phyloP scores from a whole-genome alignment of 2,329 filamentous ascomycete species.

The Talaromyces marneffei region DNA sequence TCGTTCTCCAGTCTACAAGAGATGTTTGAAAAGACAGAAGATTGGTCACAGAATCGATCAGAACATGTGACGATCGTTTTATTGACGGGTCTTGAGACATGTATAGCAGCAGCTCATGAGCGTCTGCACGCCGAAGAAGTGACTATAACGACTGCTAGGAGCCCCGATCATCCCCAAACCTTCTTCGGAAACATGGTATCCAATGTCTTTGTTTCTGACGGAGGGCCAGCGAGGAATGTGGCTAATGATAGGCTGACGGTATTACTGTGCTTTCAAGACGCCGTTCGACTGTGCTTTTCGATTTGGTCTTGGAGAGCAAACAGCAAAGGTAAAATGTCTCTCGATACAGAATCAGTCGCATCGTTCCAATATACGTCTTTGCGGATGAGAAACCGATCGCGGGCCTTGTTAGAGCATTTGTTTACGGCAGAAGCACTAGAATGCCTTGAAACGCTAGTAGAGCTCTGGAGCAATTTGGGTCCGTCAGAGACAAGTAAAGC shows the following conservation, averaged over 20 bases:
- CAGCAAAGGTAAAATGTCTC: slow-evolving; percentile 37
- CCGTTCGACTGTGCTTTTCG: slow-evolving; percentile 80
- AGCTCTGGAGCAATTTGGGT: slow-evolving; percentile 64
- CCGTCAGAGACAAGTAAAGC: slow-evolving; percentile 46
- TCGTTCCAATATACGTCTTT: slow-evolving; percentile 89
- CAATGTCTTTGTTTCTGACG: slow-evolving; percentile 77
- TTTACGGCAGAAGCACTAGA: slow-evolving; percentile 90
- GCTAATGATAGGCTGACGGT: slow-evolving; percentile 92
- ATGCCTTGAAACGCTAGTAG: slow-evolving; percentile 84
- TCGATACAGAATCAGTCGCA: slow-evolving; percentile 64
- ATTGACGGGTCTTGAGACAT: slow-evolving; percentile 86
- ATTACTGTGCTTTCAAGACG: slow-evolving; percentile 92
- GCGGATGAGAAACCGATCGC: slow-evolving; percentile 81
- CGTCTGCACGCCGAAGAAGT: slow-evolving; percentile 71
- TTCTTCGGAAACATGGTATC: slow-evolving; percentile 95
- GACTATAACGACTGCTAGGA: slow-evolving; percentile 62
- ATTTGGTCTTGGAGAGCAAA: slow-evolving; percentile 90
- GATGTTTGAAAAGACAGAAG: slow-evolving; percentile 37
- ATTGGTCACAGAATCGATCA: slow-evolving; percentile 45
- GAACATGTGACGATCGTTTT: slow-evolving; percentile 64
- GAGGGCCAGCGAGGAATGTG: slow-evolving; percentile 69
- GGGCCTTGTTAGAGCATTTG: slow-evolving; percentile 83
- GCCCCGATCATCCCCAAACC: slow-evolving; percentile 73
- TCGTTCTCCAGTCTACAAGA: slow-evolving; percentile 66
- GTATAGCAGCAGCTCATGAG: slow-evolving; percentile 81